Percentiles rank a stretch among this genome's conserved stretches.
Evolutionary conservation across 73 alveolate species (phyloP).

Genomic region (Uronychia binucleata): DNA sequence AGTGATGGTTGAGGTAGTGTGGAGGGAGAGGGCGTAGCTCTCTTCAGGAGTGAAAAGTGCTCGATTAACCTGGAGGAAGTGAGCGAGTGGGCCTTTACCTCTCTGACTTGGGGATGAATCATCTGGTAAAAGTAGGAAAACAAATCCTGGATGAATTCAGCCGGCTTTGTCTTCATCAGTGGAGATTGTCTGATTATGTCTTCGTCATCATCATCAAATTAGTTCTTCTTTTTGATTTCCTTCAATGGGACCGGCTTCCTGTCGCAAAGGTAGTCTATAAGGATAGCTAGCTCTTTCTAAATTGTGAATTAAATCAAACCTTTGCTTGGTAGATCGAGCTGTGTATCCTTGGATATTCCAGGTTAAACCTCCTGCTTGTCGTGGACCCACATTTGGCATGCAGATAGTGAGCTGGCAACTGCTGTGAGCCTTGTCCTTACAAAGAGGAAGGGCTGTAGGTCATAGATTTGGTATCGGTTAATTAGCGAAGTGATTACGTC

Average conservation of each 20-base stretch:
- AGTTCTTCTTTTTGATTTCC: background rate
- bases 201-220: background rate
- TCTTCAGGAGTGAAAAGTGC: background rate
- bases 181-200: conserved; percentile 19
- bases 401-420: background rate
- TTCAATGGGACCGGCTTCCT: background rate
- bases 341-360: background rate
- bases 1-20: too few relatives aligned
- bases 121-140: conserved; percentile 29
- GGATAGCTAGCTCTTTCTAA: background rate
- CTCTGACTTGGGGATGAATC: conserved; percentile 45
- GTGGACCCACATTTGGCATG: background rate
- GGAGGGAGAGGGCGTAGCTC: background rate
- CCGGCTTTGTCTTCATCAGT: conserved; percentile 1
- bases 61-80: background rate
- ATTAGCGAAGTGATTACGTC: background rate
- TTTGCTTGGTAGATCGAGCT: background rate
- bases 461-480: background rate
- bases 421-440: background rate
- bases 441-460: background rate
- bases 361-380: background rate
- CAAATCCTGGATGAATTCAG: conserved; percentile 23
- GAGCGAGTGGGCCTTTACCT: conserved; percentile 23
- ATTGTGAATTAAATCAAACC: background rate
- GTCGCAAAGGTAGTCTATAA: background rate